Conservation (phyloP, 1,284 basidiomycete genomes). For the Agroathelia rolfsii region DNA sequence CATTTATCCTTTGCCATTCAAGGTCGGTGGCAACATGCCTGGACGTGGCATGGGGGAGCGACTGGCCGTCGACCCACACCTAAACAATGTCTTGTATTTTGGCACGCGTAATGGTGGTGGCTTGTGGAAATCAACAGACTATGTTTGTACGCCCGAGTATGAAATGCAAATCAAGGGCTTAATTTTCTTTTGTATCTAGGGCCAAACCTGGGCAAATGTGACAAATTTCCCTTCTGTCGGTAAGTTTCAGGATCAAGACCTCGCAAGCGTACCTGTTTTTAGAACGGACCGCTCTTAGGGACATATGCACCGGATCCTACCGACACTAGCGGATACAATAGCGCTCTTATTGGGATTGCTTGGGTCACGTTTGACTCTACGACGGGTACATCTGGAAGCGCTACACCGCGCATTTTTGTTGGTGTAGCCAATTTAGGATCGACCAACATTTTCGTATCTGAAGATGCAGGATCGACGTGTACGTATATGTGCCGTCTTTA, state of each 20-base stretch:
- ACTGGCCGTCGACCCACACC: not conserved
- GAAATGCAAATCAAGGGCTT: too few species aligned
- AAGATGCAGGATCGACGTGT: conserved; percentile 50
- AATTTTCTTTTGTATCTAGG: too few species aligned
- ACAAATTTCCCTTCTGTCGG: conserved; percentile 44
- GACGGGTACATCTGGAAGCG: conserved; percentile 37
- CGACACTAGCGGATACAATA: conserved; percentile 46
- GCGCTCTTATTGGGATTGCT: conserved; percentile 44
- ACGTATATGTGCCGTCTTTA: conserved; percentile 11
- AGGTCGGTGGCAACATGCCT: conserved; percentile 61
- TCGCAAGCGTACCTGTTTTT: not conserved
- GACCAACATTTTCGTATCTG: conserved; percentile 44
- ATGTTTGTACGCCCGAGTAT: too few species aligned
- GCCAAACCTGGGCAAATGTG: conserved; percentile 47
- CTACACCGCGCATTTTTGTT: conserved; percentile 57
- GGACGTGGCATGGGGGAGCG: conserved; percentile 39
- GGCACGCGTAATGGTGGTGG: conserved; percentile 55
- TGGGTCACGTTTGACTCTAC: conserved; percentile 60
- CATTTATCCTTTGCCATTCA: conserved; percentile 44
- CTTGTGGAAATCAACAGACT: conserved; percentile 53
- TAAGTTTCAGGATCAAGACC: conserved; percentile 15
- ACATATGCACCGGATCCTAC: conserved; percentile 45
- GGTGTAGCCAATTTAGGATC: conserved; percentile 49
- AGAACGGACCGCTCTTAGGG: conserved; percentile 21
- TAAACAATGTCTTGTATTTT: conserved; percentile 21